Conservation (phyloP, 2,329 filamentous ascomycete genomes). For the Blumeria hordei region DNA sequence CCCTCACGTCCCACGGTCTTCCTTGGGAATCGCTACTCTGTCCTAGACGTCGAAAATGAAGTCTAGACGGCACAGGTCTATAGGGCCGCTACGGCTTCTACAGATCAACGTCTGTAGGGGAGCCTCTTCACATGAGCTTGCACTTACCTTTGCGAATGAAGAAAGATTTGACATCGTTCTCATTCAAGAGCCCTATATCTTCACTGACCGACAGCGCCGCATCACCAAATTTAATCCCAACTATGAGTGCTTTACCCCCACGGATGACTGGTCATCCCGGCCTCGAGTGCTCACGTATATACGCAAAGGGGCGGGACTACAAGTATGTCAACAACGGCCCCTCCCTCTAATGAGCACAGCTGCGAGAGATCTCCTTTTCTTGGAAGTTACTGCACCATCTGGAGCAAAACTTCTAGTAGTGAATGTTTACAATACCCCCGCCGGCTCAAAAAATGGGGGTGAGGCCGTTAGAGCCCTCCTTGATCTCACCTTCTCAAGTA, state of each 20-base stretch:
- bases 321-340: background rate
- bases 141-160: background rate
- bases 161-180: background rate
- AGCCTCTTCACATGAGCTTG: background rate
- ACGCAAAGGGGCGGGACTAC: background rate
- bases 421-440: background rate
- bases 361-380: background rate
- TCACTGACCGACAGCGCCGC: background rate
- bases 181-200: background rate
- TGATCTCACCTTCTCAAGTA: background rate
- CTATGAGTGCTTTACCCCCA: background rate
- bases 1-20: background rate
- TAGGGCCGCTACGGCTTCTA: background rate
- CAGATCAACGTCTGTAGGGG: background rate
- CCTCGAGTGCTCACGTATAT: background rate
- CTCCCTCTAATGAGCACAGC: background rate
- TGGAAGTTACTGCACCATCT: background rate
- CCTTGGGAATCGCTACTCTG: background rate
- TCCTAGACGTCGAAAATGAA: background rate
- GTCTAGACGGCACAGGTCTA: background rate
- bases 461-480: background rate
- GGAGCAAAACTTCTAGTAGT: background rate
- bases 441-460: background rate
- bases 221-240: background rate
- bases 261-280: background rate